Base-by-base conservation (phyloP, 306 rosid species). In the Oemleria cerasiformis region DNA sequence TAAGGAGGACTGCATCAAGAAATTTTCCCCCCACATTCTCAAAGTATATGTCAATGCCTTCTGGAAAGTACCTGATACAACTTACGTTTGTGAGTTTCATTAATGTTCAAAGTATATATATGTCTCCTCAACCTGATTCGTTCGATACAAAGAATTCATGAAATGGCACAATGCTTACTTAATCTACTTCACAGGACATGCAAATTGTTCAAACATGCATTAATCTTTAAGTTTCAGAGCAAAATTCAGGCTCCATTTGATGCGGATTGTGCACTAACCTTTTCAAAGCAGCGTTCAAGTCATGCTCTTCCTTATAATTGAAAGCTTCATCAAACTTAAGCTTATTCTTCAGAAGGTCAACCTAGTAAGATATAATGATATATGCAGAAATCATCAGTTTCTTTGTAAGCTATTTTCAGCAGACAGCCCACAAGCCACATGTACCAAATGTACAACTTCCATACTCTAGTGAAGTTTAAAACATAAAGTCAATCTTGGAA, bases 291-390 rank as follows among this genome's bases (percentile, higher is more conserved):
- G 83, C 84, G 25, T 73, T 45, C 67, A 89, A 71, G 80, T 89
- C 79, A 10, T 58, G 70, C 79, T 83, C 92, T 73, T 85, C 86
- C 84, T 89, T 89, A 66, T 89, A 89, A 75, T 89, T 85, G 72
- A 89, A 85, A 38, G 92, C 96, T 49, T 84, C 83, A 43, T 84
- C 73, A 48, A 78, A 84, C 15, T 80, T 80, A 45, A 84, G 79
- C 68, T 81, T 78, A 51, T 71, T 75, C 83, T 84, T 84, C 77
- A 84, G 51, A 66, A 80, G 70, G 55, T 80, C 85, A 75, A 84
- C 80, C 88, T 84, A 63, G 23, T 14, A 45, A 10, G 5, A 65
- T 41, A 30, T 30, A 30, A 30, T 30, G 36, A 47, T 19, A 42
- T 0, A 64, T 0, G 40, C 34, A 65, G 12, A 44, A 44, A 8